Evolutionary conservation across 139 green algal species (phyloP).

Genomic region (Haematococcus lacustris): DNA sequence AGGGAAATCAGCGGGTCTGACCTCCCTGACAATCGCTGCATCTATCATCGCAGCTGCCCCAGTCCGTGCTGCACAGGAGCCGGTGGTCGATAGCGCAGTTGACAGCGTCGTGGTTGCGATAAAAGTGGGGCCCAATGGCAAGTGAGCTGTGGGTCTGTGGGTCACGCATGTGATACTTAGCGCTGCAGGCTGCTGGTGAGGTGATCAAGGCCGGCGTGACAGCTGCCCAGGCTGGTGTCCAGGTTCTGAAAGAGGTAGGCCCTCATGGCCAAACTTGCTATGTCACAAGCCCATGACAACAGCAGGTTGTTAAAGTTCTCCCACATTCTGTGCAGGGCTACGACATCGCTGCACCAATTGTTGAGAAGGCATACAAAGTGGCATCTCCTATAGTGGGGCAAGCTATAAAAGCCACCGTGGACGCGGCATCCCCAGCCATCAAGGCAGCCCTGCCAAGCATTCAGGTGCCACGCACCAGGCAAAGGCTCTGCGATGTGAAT

Average conservation of each 20-base stretch:
- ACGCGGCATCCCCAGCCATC: conserved; percentile 44
- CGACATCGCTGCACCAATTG: conserved; percentile 48
- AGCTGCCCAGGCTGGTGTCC: neutral
- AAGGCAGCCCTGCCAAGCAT: conserved; percentile 35
- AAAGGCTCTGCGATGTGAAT: neutral
- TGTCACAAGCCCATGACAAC: neutral
- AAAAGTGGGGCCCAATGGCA: no score
- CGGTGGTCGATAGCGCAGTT: no score
- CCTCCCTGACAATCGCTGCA: no score
- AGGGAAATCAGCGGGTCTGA: no score
- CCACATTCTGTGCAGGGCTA: conserved; percentile 32
- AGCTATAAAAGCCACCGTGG: conserved; percentile 21
- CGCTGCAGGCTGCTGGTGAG: neutral
- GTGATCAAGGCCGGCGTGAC: neutral
- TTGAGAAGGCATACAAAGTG: conserved; percentile 41
- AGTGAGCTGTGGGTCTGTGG: no score
- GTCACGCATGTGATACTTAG: no score
- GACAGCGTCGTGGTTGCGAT: no score
- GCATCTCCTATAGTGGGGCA: conserved; percentile 39
- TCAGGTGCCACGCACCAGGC: conserved; percentile 21
- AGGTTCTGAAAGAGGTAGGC: conserved; percentile 1
- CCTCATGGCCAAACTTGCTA: no score
- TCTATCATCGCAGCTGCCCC: no score
- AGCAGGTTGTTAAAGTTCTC: neutral
- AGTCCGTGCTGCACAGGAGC: no score